Base-by-base conservation (phyloP, 2,329 filamentous ascomycete genomes). In the Trichoderma polysporum region DNA sequence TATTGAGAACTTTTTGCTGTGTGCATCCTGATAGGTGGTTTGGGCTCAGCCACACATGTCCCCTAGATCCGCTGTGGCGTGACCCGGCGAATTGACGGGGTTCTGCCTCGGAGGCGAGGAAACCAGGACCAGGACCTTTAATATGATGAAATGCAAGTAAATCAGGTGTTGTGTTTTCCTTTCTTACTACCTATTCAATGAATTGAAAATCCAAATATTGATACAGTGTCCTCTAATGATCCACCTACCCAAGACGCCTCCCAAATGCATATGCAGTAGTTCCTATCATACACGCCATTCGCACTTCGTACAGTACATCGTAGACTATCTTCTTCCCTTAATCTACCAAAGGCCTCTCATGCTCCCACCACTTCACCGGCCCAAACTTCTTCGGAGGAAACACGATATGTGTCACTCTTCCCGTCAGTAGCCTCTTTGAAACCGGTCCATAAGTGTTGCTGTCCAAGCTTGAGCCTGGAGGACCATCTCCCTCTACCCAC, bases 401-500 rank as follows among this genome's bases (percentile, higher is more conserved):
- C 65, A 97, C 75, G 35, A 96, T 84, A 76, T 89, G 87, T 13
- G 89, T 87, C 22, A 94, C 88, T 73, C 85, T 88, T 0, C 94
- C 94, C 41, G 89, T 88, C 39, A 98, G 86, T 70, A 98, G 76
- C 64, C 86, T 87, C 70, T 87, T 87, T 27, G 91, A 90, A 56
- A 96, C 88, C 4, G 95, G 93, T 1, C 95, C 95, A 77, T 96
- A 97, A 13, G 88, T 88, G 79, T 97, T 97, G 78, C 93, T 97
- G 80, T 99, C 95, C 68, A 89, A 77, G 65, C 88, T 92, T 73
- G 86, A 86, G 59, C 86, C 84, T 72, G 87, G 86, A 73, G 86
- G 86, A 13, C 91, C 93, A 76, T 99, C 95, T 1, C 95, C 95
- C 76, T 98, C 94, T 1, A 99, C 88, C 95, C 95, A 99, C 31